Evolutionary conservation across 2,329 filamentous ascomycete genomes (phyloP).

Genomic region (Cordyceps sp.): DNA sequence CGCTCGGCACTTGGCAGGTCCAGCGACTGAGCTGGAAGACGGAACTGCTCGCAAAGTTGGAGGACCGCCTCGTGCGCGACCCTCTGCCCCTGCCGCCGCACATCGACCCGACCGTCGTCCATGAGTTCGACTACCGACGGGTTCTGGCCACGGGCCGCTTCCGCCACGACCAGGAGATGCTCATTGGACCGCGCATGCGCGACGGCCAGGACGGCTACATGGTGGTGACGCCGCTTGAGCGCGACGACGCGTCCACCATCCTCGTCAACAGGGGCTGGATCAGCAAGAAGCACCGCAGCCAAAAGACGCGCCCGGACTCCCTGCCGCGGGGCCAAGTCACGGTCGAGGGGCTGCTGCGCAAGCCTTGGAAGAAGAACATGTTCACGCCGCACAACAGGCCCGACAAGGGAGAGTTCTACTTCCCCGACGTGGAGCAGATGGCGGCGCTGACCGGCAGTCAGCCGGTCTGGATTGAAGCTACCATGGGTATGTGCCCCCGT

Average conservation of each 20-base stretch:
- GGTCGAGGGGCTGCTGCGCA: constrained; percentile 69
- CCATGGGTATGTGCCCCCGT: constrained; percentile 64
- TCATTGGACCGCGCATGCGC: constrained; percentile 76
- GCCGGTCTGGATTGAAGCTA: constrained; percentile 88
- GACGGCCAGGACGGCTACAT: constrained; percentile 85
- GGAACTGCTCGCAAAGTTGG: constrained; percentile 75
- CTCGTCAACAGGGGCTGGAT: constrained; percentile 91
- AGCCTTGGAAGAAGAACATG: constrained; percentile 95
- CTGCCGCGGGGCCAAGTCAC: constrained; percentile 55
- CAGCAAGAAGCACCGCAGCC: constrained; percentile 51
- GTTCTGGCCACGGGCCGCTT: constrained; percentile 60
- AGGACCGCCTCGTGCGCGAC: constrained; percentile 74
- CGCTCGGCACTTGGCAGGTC: constrained; percentile 88
- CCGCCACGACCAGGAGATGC: constrained; percentile 87
- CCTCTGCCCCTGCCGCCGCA: constrained; percentile 74
- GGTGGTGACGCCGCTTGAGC: constrained; percentile 80
- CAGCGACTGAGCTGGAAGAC: constrained; percentile 89
- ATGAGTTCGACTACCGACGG: constrained; percentile 82
- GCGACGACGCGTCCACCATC: constrained; percentile 51
- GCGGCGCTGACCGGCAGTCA: constrained; percentile 67
- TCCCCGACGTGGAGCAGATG: constrained; percentile 89
- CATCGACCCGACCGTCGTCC: constrained; percentile 64
- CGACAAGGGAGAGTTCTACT: constrained; percentile 76
- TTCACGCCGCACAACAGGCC: constrained; percentile 88
- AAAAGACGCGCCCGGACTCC: constrained; percentile 46